phyloP scores from a whole-genome alignment of 1,284 basidiomycete genomes.

The Trichosporon ovoides region DNA sequence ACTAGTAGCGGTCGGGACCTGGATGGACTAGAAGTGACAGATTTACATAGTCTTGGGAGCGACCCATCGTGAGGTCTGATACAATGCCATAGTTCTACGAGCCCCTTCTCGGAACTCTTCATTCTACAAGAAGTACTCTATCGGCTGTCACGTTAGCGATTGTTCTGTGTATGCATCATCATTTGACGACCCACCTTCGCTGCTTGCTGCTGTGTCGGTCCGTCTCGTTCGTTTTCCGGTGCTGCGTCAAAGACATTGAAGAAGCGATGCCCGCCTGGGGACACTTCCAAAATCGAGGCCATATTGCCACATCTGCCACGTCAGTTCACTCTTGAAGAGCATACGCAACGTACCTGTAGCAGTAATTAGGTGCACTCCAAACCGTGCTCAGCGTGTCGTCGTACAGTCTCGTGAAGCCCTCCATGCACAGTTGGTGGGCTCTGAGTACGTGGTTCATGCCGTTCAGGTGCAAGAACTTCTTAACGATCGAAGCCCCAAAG shows the following conservation, averaged over 20 bases:
- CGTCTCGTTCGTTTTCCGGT: constrained; percentile 75
- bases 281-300: constrained; percentile 92
- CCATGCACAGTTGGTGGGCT: constrained; percentile 99
- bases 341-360: constrained; percentile 51
- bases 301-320: constrained; percentile 86
- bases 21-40: not conserved
- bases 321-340: not conserved
- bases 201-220: constrained; percentile 46
- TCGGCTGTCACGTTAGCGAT: constrained; percentile 31
- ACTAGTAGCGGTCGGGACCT: not conserved
- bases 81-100: constrained; percentile 2
- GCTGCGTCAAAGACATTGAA: constrained; percentile 98
- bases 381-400: constrained; percentile 94
- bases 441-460: constrained; percentile 95
- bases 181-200: constrained; percentile 25
- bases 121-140: constrained; percentile 44
- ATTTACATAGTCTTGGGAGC: constrained; percentile 4
- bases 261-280: constrained; percentile 79
- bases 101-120: not conserved
- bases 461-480: constrained; percentile 92
- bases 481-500: constrained; percentile 96
- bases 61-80: constrained; percentile 6
- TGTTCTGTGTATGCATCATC: constrained; percentile 7
- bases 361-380: constrained; percentile 98
- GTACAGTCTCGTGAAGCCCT: constrained; percentile 92